phyloP scores from a whole-genome alignment of 2,329 filamentous ascomycete genomes.

The Xylaria sp. region DNA sequence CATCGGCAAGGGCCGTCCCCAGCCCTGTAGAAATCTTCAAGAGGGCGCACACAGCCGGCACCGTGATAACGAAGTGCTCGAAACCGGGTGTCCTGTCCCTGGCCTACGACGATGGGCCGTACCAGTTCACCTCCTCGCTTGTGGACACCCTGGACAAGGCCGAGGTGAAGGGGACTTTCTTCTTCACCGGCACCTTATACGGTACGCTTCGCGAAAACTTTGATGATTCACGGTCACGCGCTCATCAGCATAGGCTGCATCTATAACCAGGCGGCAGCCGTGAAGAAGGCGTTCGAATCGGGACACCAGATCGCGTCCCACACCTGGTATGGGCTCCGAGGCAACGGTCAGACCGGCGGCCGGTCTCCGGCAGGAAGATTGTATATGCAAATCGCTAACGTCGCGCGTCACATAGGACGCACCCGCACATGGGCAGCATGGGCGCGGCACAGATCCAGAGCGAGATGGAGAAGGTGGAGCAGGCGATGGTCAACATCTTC shows the following conservation, averaged over 20 bases:
- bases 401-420: slow-evolving; percentile 43
- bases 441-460: slow-evolving; percentile 43
- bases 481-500: slow-evolving; percentile 54
- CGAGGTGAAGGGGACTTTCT: slow-evolving; percentile 57
- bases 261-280: slow-evolving; percentile 53
- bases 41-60: slow-evolving; percentile 44
- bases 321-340: slow-evolving; percentile 44
- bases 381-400: no score
- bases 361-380: no score
- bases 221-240: neutral
- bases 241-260: slow-evolving; percentile 41
- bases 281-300: slow-evolving; percentile 53
- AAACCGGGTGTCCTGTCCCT: slow-evolving; percentile 50
- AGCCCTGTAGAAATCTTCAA: slow-evolving; percentile 46
- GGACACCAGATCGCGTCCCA: slow-evolving; percentile 59
- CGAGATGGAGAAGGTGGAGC: slow-evolving; percentile 55
- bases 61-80: slow-evolving; percentile 49
- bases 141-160: slow-evolving; percentile 54
- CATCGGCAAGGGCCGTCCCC: slow-evolving; percentile 36
- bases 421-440: slow-evolving; percentile 48
- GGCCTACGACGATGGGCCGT: slow-evolving; percentile 59
- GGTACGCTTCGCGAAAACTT: slow-evolving; percentile 27
- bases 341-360: no score
- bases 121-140: slow-evolving; percentile 50
- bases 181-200: slow-evolving; percentile 54